A percentile compares a stretch with the other conserved stretches of the same genome.
Conservation (phyloP, 108 stramenopile genomes). For the Conticribra weissflogii region DNA sequence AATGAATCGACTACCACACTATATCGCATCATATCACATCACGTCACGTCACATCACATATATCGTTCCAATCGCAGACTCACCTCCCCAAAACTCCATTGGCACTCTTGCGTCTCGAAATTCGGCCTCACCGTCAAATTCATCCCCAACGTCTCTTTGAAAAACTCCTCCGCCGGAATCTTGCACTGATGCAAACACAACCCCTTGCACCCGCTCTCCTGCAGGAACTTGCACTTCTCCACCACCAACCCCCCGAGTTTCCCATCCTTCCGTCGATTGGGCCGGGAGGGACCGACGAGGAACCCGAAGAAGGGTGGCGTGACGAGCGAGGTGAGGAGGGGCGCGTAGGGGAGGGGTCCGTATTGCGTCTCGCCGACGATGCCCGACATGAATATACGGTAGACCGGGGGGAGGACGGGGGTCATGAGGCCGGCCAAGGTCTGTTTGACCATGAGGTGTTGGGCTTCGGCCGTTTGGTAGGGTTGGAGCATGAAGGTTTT, state of each 20-base stretch:
- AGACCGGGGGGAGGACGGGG: constrained; percentile 89
- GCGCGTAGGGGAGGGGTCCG: constrained; percentile 89
- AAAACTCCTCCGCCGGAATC: constrained; percentile 87
- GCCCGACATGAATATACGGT: constrained; percentile 90
- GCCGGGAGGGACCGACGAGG: constrained; percentile 80
- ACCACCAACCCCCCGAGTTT: constrained; percentile 85
- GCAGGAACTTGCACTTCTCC: constrained; percentile 93
- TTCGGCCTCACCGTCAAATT: constrained; percentile 83
- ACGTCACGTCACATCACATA: not conserved
- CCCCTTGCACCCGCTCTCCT: constrained; percentile 89
- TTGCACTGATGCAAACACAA: constrained; percentile 92
- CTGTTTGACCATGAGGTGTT: constrained; percentile 80
- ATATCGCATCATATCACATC: not conserved
- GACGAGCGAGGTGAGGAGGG: constrained; percentile 80
- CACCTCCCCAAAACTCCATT: constrained; percentile 89
- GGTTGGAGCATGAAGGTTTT: constrained; percentile 62
- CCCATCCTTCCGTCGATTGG: constrained; percentile 86
- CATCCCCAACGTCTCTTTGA: constrained; percentile 80
- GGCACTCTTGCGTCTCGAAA: constrained; percentile 92
- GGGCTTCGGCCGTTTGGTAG: constrained; percentile 26
- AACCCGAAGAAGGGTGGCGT: constrained; percentile 92
- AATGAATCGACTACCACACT: not conserved
- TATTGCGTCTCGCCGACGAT: constrained; percentile 80
- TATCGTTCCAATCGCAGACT: not conserved
- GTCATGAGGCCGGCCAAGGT: constrained; percentile 85